Evolutionary conservation across 805 yeast genomes (phyloP).

Genomic region (Saturnispora zaruensis): DNA sequence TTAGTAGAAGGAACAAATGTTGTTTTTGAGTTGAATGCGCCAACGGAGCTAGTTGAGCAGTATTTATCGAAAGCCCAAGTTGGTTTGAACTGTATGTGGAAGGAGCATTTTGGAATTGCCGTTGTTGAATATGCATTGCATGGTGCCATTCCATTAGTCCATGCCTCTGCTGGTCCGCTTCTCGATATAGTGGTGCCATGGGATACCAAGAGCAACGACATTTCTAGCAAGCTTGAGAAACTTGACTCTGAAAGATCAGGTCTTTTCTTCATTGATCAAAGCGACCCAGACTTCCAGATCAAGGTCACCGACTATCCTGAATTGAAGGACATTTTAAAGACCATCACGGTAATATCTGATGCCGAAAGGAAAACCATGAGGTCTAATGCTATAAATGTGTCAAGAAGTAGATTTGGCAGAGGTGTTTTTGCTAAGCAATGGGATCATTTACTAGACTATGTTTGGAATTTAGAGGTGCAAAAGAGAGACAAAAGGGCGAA

Average conservation of each 20-base stretch:
- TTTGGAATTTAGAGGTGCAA: conserved; percentile 16
- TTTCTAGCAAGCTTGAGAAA: conserved; percentile 12
- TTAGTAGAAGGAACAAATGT: conserved; percentile 30
- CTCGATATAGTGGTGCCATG: conserved; percentile 72
- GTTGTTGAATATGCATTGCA: conserved; percentile 87
- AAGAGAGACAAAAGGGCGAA: conserved; percentile 20
- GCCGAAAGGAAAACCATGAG: conserved; percentile 16
- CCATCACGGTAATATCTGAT: conserved; percentile 19
- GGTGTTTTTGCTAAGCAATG: conserved; percentile 21
- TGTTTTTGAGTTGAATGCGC: conserved; percentile 50
- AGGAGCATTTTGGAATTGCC: conserved; percentile 97
- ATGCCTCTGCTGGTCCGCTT: conserved; percentile 93
- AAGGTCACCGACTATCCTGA: conserved; percentile 20
- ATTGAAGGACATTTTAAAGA: conserved; percentile 41
- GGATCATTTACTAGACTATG: conserved; percentile 11
- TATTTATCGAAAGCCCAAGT: conserved; percentile 49
- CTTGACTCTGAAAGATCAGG: conserved; percentile 45
- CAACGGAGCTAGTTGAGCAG: conserved; percentile 51
- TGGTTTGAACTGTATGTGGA: conserved; percentile 98
- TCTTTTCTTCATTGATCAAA: conserved; percentile 60
- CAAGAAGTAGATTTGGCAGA: conserved; percentile 23
- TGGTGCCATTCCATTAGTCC: conserved; percentile 82
- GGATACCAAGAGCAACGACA: conserved; percentile 26
- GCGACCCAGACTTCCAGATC: conserved; percentile 55
- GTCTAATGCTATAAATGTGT: conserved; percentile 19